Percentiles rank a stretch among this genome's conserved stretches.
Evolutionary conservation across 805 yeast species (phyloP).

Genomic region (Wickerhamiella sorbophila): DNA sequence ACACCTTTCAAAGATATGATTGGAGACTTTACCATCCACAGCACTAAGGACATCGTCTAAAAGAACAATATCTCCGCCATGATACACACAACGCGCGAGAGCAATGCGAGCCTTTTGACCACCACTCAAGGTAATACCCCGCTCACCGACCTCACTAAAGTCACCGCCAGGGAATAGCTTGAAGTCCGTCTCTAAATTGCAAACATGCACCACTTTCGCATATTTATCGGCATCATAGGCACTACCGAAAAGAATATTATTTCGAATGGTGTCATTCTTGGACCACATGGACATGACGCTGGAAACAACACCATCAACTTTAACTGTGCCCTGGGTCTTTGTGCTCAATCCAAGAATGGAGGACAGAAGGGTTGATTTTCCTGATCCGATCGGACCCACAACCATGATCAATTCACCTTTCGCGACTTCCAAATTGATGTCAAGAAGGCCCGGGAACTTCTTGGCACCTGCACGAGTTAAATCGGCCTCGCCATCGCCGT

Average conservation of each 20-base stretch:
- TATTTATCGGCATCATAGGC: constrained; percentile 40
- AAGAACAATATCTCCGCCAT: constrained; percentile 46
- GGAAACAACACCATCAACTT: constrained; percentile 38
- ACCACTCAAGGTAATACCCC: constrained; percentile 79
- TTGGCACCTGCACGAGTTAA: constrained; percentile 16
- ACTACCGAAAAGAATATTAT: constrained; percentile 58
- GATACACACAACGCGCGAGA: constrained; percentile 69
- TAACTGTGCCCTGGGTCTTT: constrained; percentile 36
- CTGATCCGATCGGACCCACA: constrained; percentile 73
- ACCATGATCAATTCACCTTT: constrained; percentile 61
- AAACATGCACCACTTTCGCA: constrained; percentile 40
- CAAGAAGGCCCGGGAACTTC: constrained; percentile 31
- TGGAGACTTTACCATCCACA: constrained; percentile 77
- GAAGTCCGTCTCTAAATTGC: constrained; percentile 55
- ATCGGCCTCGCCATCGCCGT: constrained; percentile 5
- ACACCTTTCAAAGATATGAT: constrained; percentile 58
- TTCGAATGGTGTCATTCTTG: constrained; percentile 62
- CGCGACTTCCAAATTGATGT: constrained; percentile 39
- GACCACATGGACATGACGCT: constrained; percentile 68
- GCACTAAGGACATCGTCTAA: constrained; percentile 79
- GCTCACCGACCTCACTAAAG: constrained; percentile 60
- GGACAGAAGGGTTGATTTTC: constrained; percentile 57
- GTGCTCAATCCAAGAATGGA: constrained; percentile 65
- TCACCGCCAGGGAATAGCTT: constrained; percentile 61
- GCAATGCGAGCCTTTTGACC: constrained; percentile 84